Evolutionary conservation across 2,329 filamentous ascomycete genomes (phyloP).

Genomic region (Stagonosporopsis cucurbitacearum): DNA sequence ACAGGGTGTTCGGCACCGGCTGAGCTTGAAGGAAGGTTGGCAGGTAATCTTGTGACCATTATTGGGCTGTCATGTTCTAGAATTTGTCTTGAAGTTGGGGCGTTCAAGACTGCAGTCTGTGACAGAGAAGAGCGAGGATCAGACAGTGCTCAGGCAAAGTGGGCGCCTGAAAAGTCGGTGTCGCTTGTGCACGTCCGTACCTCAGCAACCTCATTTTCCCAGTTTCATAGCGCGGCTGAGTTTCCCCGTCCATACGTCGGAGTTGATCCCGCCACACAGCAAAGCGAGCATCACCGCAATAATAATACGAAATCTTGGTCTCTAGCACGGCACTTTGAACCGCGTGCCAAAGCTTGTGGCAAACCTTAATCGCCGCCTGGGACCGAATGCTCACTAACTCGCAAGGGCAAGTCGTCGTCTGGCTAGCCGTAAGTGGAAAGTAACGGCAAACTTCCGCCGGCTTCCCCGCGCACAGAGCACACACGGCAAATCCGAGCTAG

Average conservation of each 20-base stretch:
- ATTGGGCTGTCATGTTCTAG: slow-evolving; percentile 21
- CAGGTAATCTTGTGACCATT: slow-evolving; percentile 7
- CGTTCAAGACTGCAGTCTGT: background rate
- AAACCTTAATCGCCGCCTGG: slow-evolving; percentile 1
- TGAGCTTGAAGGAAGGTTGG: slow-evolving; percentile 8
- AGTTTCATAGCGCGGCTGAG: background rate
- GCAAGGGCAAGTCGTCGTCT: background rate
- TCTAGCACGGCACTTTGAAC: slow-evolving; percentile 4
- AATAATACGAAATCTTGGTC: slow-evolving; percentile 6
- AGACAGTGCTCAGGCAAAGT: background rate
- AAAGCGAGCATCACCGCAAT: background rate
- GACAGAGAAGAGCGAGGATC: background rate
- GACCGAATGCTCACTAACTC: background rate
- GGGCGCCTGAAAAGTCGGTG: background rate
- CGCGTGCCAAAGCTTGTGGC: slow-evolving; percentile 4
- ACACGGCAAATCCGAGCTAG: slow-evolving; percentile 1
- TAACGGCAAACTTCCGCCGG: background rate
- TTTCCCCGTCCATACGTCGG: background rate
- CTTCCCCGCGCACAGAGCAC: slow-evolving; percentile 15
- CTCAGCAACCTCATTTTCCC: slow-evolving; percentile 1
- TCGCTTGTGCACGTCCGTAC: background rate
- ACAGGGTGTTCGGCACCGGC: slow-evolving; percentile 8
- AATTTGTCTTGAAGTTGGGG: slow-evolving; percentile 3
- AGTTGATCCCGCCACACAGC: slow-evolving; percentile 9
- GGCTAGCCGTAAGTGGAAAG: slow-evolving; percentile 6